Evolutionary conservation across 2,329 filamentous ascomycete genomes (phyloP).

Genomic region (Stagonosporopsis chrysanthemi): DNA sequence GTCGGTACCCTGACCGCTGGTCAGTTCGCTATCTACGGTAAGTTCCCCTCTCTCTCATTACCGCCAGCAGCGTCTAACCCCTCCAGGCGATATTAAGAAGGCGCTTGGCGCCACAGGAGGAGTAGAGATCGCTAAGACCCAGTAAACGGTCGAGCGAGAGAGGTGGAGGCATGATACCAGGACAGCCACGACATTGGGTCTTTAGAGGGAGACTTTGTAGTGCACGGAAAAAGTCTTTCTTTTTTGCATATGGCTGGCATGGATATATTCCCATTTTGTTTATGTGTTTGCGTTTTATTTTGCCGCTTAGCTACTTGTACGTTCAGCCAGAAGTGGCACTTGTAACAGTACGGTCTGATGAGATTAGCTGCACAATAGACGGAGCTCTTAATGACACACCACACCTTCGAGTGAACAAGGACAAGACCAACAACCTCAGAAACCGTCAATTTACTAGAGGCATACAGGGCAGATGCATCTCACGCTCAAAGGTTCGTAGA

Average conservation of each 20-base stretch:
- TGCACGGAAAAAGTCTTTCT: slow-evolving; percentile 38
- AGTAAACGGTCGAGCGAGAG: slow-evolving; percentile 22
- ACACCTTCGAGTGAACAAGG: neutral
- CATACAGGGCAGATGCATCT: no score
- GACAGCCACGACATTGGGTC: slow-evolving; percentile 35
- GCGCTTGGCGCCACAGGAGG: slow-evolving; percentile 74
- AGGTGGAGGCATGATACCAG: slow-evolving; percentile 36
- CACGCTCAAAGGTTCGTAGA: no score
- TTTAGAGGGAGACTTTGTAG: slow-evolving; percentile 26
- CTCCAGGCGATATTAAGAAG: slow-evolving; percentile 72
- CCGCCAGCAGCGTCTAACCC: no score
- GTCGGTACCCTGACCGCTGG: slow-evolving; percentile 63
- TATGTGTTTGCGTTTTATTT: slow-evolving; percentile 40
- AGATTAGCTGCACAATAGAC: slow-evolving; percentile 44
- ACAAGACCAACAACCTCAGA: neutral
- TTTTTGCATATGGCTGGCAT: slow-evolving; percentile 42
- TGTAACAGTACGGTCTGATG: slow-evolving; percentile 43
- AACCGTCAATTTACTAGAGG: no score
- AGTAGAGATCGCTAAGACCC: slow-evolving; percentile 47
- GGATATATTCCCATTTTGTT: slow-evolving; percentile 31
- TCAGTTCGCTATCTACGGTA: slow-evolving; percentile 88
- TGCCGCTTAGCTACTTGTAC: slow-evolving; percentile 38
- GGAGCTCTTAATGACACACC: slow-evolving; percentile 28
- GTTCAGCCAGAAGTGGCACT: slow-evolving; percentile 30
- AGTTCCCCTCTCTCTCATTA: slow-evolving; percentile 7